These are phyloP conservation scores for Sorghum bicolor DNA, from an alignment of 176 grass and related monocot genomes.

Conservation along the genomic window DNA sequence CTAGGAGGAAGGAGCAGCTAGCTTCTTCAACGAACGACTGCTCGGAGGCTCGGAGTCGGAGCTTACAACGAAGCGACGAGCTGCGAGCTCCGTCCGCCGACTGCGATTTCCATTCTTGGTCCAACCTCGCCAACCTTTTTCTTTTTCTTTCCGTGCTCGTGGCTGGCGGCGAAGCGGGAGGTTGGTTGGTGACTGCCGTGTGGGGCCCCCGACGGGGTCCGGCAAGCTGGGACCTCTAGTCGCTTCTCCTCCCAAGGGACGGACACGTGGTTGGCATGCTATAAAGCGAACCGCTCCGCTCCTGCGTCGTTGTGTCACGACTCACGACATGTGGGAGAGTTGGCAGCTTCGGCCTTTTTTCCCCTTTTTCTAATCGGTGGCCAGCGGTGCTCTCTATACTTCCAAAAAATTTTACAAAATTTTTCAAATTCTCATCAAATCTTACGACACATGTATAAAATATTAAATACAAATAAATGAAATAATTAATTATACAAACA, in stretches of 20 bases:
- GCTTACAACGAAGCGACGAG: background rate
- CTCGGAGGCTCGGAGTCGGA: background rate
- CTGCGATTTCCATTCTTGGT: background rate
- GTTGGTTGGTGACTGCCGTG: background rate
- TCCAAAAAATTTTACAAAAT: too few relatives aligned
- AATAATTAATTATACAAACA: too few relatives aligned
- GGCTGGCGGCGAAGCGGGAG: background rate
- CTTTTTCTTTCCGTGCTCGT: background rate
- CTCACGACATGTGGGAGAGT: too few relatives aligned
- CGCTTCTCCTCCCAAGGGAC: background rate
- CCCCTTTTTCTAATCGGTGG: too few relatives aligned
- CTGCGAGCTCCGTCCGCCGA: background rate
- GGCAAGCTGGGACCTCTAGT: background rate
- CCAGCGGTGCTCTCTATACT: too few relatives aligned
- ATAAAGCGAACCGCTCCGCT: background rate
- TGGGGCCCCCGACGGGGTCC: background rate
- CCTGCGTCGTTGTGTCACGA: too few relatives aligned
- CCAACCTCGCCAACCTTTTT: background rate
- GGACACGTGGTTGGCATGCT: constrained; percentile 26
- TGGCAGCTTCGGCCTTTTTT: too few relatives aligned
- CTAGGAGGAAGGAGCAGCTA: background rate
- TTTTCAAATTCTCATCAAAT: too few relatives aligned
- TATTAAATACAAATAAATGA: too few relatives aligned
- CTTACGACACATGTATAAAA: too few relatives aligned
- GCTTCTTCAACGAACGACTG: background rate